These are phyloP conservation scores for Abelmoschus esculentus DNA, from an alignment of 345 rosid genomes.

Conservation along the genomic window DNA sequence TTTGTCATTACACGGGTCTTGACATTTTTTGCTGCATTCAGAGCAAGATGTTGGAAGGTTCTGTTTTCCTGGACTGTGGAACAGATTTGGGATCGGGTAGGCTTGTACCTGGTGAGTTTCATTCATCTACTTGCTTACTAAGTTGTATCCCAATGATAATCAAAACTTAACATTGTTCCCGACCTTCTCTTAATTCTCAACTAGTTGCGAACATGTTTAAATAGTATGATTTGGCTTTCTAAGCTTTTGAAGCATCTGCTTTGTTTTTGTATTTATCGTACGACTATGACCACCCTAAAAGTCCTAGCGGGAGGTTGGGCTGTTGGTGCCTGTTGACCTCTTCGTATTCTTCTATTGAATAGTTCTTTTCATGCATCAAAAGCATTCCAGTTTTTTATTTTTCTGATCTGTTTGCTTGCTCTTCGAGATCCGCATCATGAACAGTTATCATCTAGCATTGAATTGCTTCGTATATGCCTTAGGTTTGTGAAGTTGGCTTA, in stretches of 20 bases:
- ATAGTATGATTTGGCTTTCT: background rate
- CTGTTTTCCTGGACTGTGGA: slow-evolving; percentile 64
- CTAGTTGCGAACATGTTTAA: background rate
- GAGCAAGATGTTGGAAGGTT: slow-evolving; percentile 66
- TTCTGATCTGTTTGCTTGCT: background rate
- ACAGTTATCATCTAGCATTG: background rate
- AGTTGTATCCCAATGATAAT: background rate
- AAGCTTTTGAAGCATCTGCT: background rate
- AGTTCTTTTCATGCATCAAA: background rate
- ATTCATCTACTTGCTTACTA: slow-evolving; percentile 6
- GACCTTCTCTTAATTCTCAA: background rate
- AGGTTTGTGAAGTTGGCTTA: background rate
- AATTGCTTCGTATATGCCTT: background rate
- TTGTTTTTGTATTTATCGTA: background rate
- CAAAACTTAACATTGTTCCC: background rate
- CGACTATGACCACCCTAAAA: background rate
- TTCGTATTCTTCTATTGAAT: background rate
- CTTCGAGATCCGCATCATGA: background rate
- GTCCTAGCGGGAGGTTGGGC: background rate
- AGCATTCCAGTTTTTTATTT: background rate
- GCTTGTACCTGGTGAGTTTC: slow-evolving; percentile 61
- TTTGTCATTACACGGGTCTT: background rate
- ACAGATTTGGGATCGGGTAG: slow-evolving; percentile 67
- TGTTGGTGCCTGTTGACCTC: background rate
- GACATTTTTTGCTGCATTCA: slow-evolving; percentile 18